Evolutionary conservation across 805 yeast genomes (phyloP), one percentile per base, ranked within the genome.

Genomic region (Candida oleophila): DNA sequence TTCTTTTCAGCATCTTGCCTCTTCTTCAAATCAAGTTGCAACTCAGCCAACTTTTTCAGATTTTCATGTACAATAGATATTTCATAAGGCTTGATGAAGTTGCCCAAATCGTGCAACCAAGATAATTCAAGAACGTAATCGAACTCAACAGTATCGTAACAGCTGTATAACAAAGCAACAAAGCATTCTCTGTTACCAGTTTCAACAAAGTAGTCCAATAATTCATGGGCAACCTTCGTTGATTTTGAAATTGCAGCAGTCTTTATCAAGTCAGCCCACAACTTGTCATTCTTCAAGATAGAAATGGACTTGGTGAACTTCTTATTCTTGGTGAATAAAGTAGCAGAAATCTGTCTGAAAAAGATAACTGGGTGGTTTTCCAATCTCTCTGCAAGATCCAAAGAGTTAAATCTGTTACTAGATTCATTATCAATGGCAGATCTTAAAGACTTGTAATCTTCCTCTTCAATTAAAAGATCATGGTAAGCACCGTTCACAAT

Each of bases 121-220:
- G 96, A 78, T 54, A 90, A 72, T 67, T 94, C 99, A 55, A 86
- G 69, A 18, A 92, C 96, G 59, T 84, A 83, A 61, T 94, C 99
- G 54, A 81, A 82, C 44, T 81, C 81, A 54, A 94, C 75, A 60
- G 85, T 73, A 44, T 85, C 87, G 66, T 94, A 94, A 60, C 95
- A 88, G 4, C 89, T 74, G 71, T 85, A 94, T 61, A 94, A 77
- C 50, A 91, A 80, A 4, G 96, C 97, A 59, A 90, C 86, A 63
- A 89, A 87, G 59, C 96, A 88, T 74, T 94, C 99, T 68, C 85
- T 89, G 73, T 94, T 94, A 56, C 96, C 98, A 35, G 96, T 89
- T 59, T 92, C 97, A 49, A 94, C 97, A 66, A 94, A 94, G 73
- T 92, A 94, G 45, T 85, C 79, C 65, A 94, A 73, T 53, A 89